Evolutionary conservation across 2,329 filamentous ascomycete species (phyloP).

Genomic region (Hortaea werneckii): DNA sequence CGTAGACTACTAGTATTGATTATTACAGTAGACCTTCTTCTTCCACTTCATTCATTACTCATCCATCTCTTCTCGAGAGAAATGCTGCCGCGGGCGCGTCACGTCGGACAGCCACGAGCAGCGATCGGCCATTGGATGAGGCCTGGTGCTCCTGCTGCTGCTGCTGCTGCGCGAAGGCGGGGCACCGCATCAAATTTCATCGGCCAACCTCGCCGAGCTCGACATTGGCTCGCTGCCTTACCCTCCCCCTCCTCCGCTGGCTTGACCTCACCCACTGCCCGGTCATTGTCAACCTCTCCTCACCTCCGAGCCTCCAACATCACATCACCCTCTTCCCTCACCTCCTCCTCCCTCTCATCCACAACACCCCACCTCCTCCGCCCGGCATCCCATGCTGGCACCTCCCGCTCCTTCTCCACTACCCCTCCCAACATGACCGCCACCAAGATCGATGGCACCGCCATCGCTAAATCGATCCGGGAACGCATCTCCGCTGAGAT

Average conservation of each 20-base stretch:
- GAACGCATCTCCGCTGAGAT: conserved; percentile 74
- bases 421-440: conserved; percentile 64
- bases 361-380: background rate
- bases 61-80: too few species aligned
- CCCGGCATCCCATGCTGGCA: background rate
- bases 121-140: too few species aligned
- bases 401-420: conserved; percentile 35
- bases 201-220: too few species aligned
- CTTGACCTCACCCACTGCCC: background rate
- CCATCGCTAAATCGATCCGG: conserved; percentile 85
- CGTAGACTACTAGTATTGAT: background rate
- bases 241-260: background rate
- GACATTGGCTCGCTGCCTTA: background rate
- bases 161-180: too few species aligned
- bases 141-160: too few species aligned
- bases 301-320: background rate
- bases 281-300: background rate
- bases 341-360: background rate
- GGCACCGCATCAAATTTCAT: too few species aligned
- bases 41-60: too few species aligned
- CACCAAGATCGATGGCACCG: conserved; percentile 87
- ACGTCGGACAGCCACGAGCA: too few species aligned
- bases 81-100: too few species aligned
- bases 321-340: background rate
- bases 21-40: background rate